Evolutionary conservation across 495 filamentous ascomycete species (phyloP).

Genomic region (Penicillium lagena): DNA sequence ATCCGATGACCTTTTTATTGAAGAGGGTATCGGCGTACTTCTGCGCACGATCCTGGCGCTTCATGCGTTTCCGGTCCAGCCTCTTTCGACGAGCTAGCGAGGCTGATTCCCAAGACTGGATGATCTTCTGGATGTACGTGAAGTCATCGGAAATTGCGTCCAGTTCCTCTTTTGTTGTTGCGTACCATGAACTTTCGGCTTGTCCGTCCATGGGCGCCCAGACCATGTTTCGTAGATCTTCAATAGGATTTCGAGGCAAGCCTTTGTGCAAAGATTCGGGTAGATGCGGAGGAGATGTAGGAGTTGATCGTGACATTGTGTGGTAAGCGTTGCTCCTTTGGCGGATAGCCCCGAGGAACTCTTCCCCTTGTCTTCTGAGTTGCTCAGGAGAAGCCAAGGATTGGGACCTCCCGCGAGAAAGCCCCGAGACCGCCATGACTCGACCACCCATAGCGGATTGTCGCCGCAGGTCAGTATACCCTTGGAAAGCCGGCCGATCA

Average conservation of each 20-base stretch:
- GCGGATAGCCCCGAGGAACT: slow-evolving; percentile 40
- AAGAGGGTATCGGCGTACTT: slow-evolving; percentile 46
- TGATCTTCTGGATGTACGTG: slow-evolving; percentile 38
- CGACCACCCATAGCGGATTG: slow-evolving; percentile 37
- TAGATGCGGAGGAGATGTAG: slow-evolving; percentile 21
- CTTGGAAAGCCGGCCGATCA: slow-evolving; percentile 38
- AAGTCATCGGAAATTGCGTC: slow-evolving; percentile 40
- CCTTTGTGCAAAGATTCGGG: slow-evolving; percentile 25
- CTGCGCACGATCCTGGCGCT: slow-evolving; percentile 4
- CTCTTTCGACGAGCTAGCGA: slow-evolving; percentile 33
- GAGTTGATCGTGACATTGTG: slow-evolving; percentile 8
- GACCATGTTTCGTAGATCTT: slow-evolving; percentile 29
- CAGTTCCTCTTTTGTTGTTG: slow-evolving; percentile 26
- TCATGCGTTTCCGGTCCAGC: slow-evolving; percentile 53
- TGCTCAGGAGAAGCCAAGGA: slow-evolving; percentile 9
- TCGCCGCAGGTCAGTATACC: slow-evolving; percentile 39
- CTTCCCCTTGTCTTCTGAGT: slow-evolving; percentile 29
- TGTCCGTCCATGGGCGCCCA: slow-evolving; percentile 28
- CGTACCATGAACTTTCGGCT: slow-evolving; percentile 29
- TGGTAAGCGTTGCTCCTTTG: slow-evolving; percentile 38
- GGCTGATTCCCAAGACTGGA: slow-evolving; percentile 39
- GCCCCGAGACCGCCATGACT: slow-evolving; percentile 29
- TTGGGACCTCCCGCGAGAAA: slow-evolving; percentile 7
- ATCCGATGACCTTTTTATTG: slow-evolving; percentile 54
- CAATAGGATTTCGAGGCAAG: slow-evolving; percentile 16